A percentile compares a stretch with the other conserved stretches of the same genome.
These are phyloP conservation scores for Parasarocladium wereldwijsianum DNA, from an alignment of 2,329 filamentous ascomycete genomes.

Conservation along the genomic window DNA sequence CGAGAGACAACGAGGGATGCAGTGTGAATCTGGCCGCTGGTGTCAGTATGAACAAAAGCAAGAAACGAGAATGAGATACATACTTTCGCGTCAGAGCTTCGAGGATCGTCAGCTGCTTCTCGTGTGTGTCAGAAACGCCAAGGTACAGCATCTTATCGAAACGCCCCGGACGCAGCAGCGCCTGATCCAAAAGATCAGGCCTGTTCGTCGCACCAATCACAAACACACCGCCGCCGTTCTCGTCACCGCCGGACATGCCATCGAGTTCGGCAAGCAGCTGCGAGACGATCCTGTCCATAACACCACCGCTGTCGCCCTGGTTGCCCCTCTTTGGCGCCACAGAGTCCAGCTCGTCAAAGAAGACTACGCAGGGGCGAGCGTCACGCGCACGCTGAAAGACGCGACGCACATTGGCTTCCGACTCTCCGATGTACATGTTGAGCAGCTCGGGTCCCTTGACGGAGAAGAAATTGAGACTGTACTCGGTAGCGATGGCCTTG, in stretches of 20 bases:
- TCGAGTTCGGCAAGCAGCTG: constrained; percentile 91
- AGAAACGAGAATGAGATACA: constrained; percentile 17
- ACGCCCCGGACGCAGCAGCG: constrained; percentile 72
- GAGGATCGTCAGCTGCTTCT: constrained; percentile 88
- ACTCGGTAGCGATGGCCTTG: constrained; percentile 87
- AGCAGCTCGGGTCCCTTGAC: constrained; percentile 85
- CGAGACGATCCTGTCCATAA: constrained; percentile 95
- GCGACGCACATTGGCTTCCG: constrained; percentile 77
- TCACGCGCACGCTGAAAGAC: constrained; percentile 82
- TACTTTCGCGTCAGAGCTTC: constrained; percentile 91
- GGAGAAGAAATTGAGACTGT: constrained; percentile 87
- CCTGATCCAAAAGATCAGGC: constrained; percentile 83
- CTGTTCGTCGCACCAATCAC: constrained; percentile 94
- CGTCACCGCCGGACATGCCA: constrained; percentile 90
- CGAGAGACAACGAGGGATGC: constrained; percentile 62
- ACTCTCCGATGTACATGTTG: constrained; percentile 95
- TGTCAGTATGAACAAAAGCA: constrained; percentile 3
- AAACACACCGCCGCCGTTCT: constrained; percentile 65
- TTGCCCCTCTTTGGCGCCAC: constrained; percentile 95
- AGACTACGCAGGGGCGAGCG: constrained; percentile 76
- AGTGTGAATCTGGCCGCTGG: constrained; percentile 58
- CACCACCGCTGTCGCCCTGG: constrained; percentile 90
- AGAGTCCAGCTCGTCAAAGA: constrained; percentile 86
- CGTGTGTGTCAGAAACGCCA: constrained; percentile 89
- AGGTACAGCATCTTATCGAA: constrained; percentile 99